Evolutionary conservation across 352 stramenopile species (phyloP).

Genomic region (Phytophthora ramorum): DNA sequence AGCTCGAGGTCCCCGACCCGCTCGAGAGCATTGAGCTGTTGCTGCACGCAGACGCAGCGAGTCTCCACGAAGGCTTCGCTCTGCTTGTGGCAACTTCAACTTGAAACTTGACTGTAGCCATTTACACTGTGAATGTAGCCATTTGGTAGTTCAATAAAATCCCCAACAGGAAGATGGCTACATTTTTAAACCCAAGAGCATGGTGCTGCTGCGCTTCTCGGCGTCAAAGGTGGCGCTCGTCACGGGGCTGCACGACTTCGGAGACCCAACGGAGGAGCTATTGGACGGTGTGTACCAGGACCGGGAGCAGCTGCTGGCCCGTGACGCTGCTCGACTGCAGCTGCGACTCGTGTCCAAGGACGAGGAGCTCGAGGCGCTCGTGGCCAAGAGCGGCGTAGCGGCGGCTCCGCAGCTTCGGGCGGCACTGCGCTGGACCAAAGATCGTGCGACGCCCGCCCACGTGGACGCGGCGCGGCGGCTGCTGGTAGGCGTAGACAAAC

Average conservation of each 20-base stretch:
- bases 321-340: slow-evolving; percentile 51
- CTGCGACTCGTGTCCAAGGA: slow-evolving; percentile 67
- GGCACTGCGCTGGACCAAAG: slow-evolving; percentile 57
- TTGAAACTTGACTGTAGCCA: slow-evolving; percentile 15
- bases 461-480: slow-evolving; percentile 46
- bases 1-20: background rate
- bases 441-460: slow-evolving; percentile 32
- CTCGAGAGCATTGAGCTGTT: slow-evolving; percentile 26
- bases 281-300: slow-evolving; percentile 72
- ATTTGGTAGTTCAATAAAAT: no score
- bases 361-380: slow-evolving; percentile 58
- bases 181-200: background rate
- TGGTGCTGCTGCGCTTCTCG: slow-evolving; percentile 62
- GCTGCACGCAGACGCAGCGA: slow-evolving; percentile 24
- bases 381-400: slow-evolving; percentile 52
- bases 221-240: slow-evolving; percentile 78
- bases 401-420: slow-evolving; percentile 50
- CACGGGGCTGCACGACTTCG: slow-evolving; percentile 77
- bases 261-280: slow-evolving; percentile 53
- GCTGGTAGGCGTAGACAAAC: slow-evolving; percentile 45
- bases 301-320: slow-evolving; percentile 53
- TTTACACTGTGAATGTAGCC: background rate
- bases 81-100: slow-evolving; percentile 21
- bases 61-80: slow-evolving; percentile 20
- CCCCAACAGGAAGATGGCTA: no score